Base-by-base conservation (phyloP, 2,329 filamentous ascomycete species). In the Aspergillus bombycis region DNA sequence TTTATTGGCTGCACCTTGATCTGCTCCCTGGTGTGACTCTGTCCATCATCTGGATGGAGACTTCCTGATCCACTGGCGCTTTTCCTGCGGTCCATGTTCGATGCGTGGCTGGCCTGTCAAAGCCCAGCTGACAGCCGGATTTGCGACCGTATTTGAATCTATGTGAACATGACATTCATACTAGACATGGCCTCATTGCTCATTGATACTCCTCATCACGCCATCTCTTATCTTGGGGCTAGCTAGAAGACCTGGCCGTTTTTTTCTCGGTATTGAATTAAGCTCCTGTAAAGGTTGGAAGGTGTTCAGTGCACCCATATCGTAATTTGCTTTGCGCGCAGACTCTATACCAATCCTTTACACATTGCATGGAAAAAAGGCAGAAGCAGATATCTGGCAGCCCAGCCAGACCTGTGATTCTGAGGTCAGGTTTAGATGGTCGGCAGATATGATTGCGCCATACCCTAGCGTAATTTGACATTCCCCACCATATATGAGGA, bases 121-220 rank as follows among this genome's bases (percentile, higher is more conserved):
- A 36, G 14, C 5, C 16, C 34, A 36, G 16, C 14, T 16, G 14
- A 36, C 34, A 16, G 14, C 34, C 48, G 26, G 48, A 8, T n/a
- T 32, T 11, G 3, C 19, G 2, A 14, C 28, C 7, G 1, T 52
- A 52, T 52, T 52, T 52, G 14, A 52, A 19, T n/a, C 21, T 32
- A 52, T 52, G 48, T 6, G 12, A 41, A 12, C 16, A 57, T 43
- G n/a, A 38, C 9, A 7, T 43, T 26, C n/a, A 30, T 41, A 26
- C 4, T 43, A 2, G 23, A 57, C 54, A 57, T 57, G 36, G 34
- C 34, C 32, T 57, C 54, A 57, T 57, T 43, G 36, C 32, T 57
- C 54, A 57, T 57, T 43, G 36, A 28, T 57, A 57, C 34, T 57
- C 36, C 36, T n/a, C 54, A 57, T 57, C n/a, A 57, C 54, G 54